Evolutionary conservation across 2,329 filamentous ascomycete species (phyloP).

Genomic region (Raffaelea ambrosiae): DNA sequence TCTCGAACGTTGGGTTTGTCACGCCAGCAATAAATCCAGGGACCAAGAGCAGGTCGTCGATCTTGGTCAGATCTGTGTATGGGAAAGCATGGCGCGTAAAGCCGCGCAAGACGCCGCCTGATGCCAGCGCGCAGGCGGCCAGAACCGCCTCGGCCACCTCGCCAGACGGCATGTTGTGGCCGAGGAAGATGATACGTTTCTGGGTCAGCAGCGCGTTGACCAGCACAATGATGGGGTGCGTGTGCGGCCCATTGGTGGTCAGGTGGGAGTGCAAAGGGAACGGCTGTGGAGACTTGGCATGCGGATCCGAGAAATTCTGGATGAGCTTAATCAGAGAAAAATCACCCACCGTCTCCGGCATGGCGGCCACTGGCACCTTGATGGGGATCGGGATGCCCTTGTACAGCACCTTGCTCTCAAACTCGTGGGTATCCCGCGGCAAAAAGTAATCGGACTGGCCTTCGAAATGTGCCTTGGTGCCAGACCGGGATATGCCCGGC

Average conservation of each 20-base stretch:
- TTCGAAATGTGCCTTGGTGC: constrained; percentile 54
- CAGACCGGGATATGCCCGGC: constrained; percentile 47
- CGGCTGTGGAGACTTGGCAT: constrained; percentile 73
- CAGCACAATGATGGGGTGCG: constrained; percentile 90
- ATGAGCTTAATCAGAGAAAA: constrained; percentile 97
- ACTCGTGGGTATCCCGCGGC: constrained; percentile 93
- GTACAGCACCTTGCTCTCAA: constrained; percentile 91
- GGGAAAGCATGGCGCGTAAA: constrained; percentile 96
- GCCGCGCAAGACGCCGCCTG: constrained; percentile 82
- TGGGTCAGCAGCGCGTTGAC: constrained; percentile 93
- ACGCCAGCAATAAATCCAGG: constrained; percentile 97
- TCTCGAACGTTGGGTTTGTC: constrained; percentile 91
- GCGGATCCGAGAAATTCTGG: constrained; percentile 80
- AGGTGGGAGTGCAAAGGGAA: constrained; percentile 85
- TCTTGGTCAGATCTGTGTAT: constrained; percentile 95
- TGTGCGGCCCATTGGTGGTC: constrained; percentile 81
- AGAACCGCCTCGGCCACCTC: constrained; percentile 97
- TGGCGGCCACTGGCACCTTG: constrained; percentile 88
- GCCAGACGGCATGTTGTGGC: constrained; percentile 88
- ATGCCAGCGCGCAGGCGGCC: constrained; percentile 89
- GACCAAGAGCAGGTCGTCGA: constrained; percentile 91
- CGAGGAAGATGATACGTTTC: constrained; percentile 92
- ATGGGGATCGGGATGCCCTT: constrained; percentile 95
- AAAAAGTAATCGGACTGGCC: constrained; percentile 61
- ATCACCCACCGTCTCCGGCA: constrained; percentile 93